A percentile compares a stretch with the other conserved stretches of the same genome.
Conservation (phyloP, 495 filamentous ascomycete genomes). For the Neurospora hispaniola region DNA sequence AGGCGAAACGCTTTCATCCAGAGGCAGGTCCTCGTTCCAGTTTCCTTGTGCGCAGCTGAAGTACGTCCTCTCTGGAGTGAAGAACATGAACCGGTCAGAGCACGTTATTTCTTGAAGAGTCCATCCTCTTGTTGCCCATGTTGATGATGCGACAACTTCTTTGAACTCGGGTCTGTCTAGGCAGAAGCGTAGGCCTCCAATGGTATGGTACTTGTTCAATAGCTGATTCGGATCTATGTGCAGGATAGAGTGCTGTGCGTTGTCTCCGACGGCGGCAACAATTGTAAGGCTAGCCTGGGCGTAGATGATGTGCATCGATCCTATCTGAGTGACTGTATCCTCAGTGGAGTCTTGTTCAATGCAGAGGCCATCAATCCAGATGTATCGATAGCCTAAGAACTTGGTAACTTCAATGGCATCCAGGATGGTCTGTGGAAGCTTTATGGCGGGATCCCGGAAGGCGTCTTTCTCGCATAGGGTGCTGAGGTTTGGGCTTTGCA, state of each 20-base stretch:
- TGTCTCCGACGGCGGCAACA: not conserved
- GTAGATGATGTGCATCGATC: not conserved
- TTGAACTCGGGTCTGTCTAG: not conserved
- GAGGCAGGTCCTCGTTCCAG: not conserved
- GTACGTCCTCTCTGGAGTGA: not conserved
- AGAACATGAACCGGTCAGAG: not conserved
- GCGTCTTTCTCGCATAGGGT: not conserved
- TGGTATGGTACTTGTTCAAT: not conserved
- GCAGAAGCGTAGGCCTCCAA: not conserved
- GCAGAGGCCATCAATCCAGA: slow-evolving; percentile 25
- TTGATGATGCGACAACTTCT: not conserved
- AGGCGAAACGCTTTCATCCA: not conserved
- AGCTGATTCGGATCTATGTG: not conserved
- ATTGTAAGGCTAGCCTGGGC: not conserved
- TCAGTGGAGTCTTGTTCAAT: slow-evolving; percentile 5
- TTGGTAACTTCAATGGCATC: slow-evolving; percentile 18
- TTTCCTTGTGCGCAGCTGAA: not conserved
- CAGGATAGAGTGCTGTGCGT: not conserved
- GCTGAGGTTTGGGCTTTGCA: slow-evolving; percentile 14
- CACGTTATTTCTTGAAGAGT: not conserved
- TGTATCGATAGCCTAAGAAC: slow-evolving; percentile 13
- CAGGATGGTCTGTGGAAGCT: slow-evolving; percentile 20
- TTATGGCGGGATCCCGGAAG: not conserved
- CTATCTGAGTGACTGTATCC: not conserved
- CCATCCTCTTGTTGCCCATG: not conserved